Evolutionary conservation across 208 protist genomes (phyloP), one percentile per base, ranked within the genome.

Genomic region (Leishmania major): DNA sequence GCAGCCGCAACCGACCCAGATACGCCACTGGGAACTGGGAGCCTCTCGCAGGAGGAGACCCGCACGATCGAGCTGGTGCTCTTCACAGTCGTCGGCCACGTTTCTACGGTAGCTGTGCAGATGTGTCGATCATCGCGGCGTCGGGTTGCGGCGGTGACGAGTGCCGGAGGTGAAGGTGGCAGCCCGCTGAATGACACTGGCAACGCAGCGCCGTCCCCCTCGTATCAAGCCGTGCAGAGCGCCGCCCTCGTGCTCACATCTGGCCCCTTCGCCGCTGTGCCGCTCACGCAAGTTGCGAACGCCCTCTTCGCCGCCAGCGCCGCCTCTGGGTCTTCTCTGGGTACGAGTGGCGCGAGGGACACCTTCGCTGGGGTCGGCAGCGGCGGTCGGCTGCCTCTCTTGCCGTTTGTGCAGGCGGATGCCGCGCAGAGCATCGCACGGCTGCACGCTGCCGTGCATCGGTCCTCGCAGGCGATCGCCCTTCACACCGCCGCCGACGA

Each of bases 361-460:
- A 45, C 51, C 49, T 37, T 31, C 22, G 35, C 35, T 37, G 75
- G 40, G 15, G 53, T 40, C 75, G 59, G 57, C 53, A 31, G 75
- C 31, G 25, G 25, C 40, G 35, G 31, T 53, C 25, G 35, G n/a
- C 40, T 64, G 17, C 77, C 78, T 19, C 40, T 86, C 45, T 40
- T 86, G 78, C 83, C 83, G 4, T 86, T 86, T 71, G 78, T 82
- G 49, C 72, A 49, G 67, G 64, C 69, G 43, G 80, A 89, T 43
- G 77, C 83, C 10, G 37, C 67, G 3, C 73, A 84, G 3, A 71
- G 77, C 64, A 84, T 49, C 31, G 78, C 81, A 2, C 19, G 74
- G 13, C 64, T 85, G 43, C 47, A 79, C 51, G 59, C 80, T 66
- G 70, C 69, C 31, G 64, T 86, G 51, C 82, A 80, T 40, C 79